Evolutionary conservation across 2,329 filamentous ascomycete species (phyloP).

Genomic region (Ophiocordyceps camponoti-saundersi): DNA sequence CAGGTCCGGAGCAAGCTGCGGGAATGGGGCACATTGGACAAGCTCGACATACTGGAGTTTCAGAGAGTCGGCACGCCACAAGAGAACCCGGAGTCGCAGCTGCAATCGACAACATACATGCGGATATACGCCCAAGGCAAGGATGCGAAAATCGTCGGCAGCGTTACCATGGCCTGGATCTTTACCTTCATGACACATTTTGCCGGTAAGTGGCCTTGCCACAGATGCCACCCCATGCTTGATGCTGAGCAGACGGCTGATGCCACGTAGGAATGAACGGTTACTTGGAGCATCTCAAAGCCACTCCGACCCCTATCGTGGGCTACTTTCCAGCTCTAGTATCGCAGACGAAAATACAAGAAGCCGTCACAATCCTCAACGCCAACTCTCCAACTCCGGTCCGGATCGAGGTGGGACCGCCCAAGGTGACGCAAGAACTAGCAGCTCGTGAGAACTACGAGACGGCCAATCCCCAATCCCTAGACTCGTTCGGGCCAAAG

Average conservation of each 20-base stretch:
- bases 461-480: constrained; percentile 1
- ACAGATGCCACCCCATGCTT: not conserved
- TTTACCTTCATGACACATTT: constrained; percentile 24
- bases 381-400: not conserved
- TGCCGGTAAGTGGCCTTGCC: constrained; percentile 2
- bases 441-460: constrained; percentile 8
- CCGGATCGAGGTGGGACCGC: constrained; percentile 5
- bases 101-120: constrained; percentile 24
- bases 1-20: constrained; percentile 26
- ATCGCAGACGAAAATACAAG: constrained; percentile 14
- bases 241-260: not conserved
- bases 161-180: constrained; percentile 12
- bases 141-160: constrained; percentile 9
- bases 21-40: constrained; percentile 16
- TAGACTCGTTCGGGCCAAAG: constrained; percentile 6
- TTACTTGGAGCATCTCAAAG: constrained; percentile 22
- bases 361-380: constrained; percentile 7
- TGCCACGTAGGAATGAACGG: constrained; percentile 18
- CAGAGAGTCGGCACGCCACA: constrained; percentile 16
- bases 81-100: constrained; percentile 20
- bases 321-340: constrained; percentile 9
- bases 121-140: constrained; percentile 24
- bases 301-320: constrained; percentile 10
- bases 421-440: constrained; percentile 5
- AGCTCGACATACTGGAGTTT: constrained; percentile 34